Conservation (phyloP, 345 rosid species). For the Trapa bicornis region DNA sequence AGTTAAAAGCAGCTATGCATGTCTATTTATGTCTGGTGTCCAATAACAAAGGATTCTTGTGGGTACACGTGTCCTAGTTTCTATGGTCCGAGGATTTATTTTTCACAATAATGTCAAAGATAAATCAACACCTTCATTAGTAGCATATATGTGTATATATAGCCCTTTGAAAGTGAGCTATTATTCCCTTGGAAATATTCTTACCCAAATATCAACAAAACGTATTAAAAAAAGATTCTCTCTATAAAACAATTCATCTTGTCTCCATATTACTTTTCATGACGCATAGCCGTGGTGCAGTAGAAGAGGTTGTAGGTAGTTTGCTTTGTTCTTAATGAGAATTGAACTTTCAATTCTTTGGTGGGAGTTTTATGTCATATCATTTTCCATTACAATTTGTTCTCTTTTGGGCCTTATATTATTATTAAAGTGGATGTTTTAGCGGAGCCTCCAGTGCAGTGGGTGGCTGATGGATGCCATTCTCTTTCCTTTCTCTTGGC, state of each 20-base stretch:
- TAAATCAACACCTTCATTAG: not conserved
- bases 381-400: too few relatives aligned
- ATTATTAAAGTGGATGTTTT: not conserved
- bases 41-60: slow-evolving; percentile 2
- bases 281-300: too few relatives aligned
- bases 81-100: not conserved
- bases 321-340: too few relatives aligned
- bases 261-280: too few relatives aligned
- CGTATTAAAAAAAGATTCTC: not conserved
- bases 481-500: not conserved
- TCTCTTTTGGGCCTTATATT: not conserved
- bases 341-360: too few relatives aligned
- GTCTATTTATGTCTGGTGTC: not conserved
- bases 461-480: slow-evolving; percentile 4
- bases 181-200: not conserved
- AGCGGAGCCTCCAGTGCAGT: not conserved
- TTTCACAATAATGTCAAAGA: not conserved
- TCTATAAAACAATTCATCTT: not conserved
- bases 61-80: not conserved
- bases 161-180: not conserved
- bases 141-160: not conserved
- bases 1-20: not conserved
- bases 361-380: too few relatives aligned
- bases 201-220: not conserved
- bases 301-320: too few relatives aligned